phyloP scores from a whole-genome alignment of 139 green algal genomes.

The Astrephomene gubernaculifera region DNA sequence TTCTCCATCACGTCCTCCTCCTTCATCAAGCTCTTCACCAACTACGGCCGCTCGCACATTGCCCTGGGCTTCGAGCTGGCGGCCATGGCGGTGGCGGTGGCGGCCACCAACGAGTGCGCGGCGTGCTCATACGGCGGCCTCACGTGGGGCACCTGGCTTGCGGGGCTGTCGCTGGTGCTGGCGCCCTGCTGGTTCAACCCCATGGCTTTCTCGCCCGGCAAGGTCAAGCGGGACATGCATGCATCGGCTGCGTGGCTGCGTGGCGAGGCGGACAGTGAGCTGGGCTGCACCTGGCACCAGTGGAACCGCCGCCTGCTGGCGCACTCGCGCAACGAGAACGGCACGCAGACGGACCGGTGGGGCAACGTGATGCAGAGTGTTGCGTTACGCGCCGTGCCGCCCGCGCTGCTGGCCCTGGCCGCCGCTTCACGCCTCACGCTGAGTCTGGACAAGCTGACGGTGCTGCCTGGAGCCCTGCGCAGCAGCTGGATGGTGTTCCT shows the following conservation, averaged over 20 bases:
- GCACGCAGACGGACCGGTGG: conserved; percentile 45
- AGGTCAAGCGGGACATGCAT: conserved; percentile 49
- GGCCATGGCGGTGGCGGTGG: conserved; percentile 20
- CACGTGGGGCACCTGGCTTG: conserved; percentile 79
- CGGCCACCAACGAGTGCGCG: conserved; percentile 27
- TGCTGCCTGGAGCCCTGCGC: neutral
- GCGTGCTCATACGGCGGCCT: conserved; percentile 33
- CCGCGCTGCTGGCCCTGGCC: conserved; percentile 46
- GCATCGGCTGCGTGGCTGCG: conserved; percentile 41
- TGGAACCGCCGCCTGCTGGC: conserved; percentile 57
- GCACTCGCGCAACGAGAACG: conserved; percentile 46
- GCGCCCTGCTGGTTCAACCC: conserved; percentile 80
- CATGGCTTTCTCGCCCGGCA: conserved; percentile 41
- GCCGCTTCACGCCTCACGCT: conserved; percentile 38
- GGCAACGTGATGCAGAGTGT: conserved; percentile 25
- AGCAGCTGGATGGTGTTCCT: conserved; percentile 25
- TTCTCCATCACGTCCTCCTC: conserved; percentile 80
- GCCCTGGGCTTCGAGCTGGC: conserved; percentile 77
- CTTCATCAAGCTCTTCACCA: conserved; percentile 72
- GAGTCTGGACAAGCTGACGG: conserved; percentile 11
- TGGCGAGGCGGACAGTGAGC: conserved; percentile 57
- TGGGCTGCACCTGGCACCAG: conserved; percentile 49
- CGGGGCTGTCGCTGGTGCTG: conserved; percentile 70
- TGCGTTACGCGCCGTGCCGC: conserved; percentile 15
- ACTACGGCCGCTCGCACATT: conserved; percentile 77